Base-by-base conservation (phyloP, 2,329 filamentous ascomycete genomes). In the Stagonosporopsis cucurbitacearum region DNA sequence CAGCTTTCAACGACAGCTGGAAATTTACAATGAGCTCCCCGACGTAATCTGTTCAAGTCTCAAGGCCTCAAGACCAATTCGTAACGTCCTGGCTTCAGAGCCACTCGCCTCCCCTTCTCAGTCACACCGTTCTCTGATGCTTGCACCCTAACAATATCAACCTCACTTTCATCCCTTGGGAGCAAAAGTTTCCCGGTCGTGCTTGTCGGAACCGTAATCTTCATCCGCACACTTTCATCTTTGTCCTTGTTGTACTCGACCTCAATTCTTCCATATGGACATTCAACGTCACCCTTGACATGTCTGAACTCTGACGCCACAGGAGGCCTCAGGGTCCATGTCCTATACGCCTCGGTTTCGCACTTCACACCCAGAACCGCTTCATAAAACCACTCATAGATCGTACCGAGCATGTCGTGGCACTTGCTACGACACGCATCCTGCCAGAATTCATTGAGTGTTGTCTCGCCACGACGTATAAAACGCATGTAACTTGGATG, bases 401-500 rank as follows among this genome's bases (percentile, higher is more conserved):
- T 79, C 0, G 77, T 80, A 0, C 79, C 79, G 6, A 81, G 69
- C 78, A 81, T 80, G 59, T 81, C 79, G 58, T 81, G 79, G 42
- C 79, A 79, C 59, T 80, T 80, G 15, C 70, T 75, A 19, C 77
- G 68, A 62, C 77, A 79, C 8, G 73, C 72, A 41, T 79, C 75
- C 58, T 79, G 77, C 77, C 77, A 80, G 46, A 80, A 80, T 58
- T 79, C 78, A 11, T 75, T 66, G 2, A 79, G 64, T 0, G 74
- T 79, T 2, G 78, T 79, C 57, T 81, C 79, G 0, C 79, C 79
- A 2, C 74, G 69, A 1, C 78, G 68, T 1, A 81, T 59, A 60
- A 82, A 81, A 0, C 79, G 76, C 78, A 81, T 79, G 54, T 81
- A 81, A 0, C 75, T 78, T 0, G 79, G 80, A 41, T 81, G 79